Evolutionary conservation across 2,329 filamentous ascomycete species (phyloP).

Genomic region (Lecanicillium sp.): DNA sequence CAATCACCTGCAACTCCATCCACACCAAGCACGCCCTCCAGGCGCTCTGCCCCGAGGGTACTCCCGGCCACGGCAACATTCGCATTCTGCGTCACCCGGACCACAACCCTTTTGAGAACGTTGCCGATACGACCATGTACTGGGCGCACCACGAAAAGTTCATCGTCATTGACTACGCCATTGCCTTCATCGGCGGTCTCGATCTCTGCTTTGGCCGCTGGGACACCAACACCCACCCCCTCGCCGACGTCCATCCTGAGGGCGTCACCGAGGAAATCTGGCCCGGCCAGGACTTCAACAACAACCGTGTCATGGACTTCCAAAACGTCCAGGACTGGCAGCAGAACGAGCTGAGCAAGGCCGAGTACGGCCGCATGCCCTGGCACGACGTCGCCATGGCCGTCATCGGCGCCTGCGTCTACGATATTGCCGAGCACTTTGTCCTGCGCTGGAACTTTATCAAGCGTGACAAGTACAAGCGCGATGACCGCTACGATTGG

Average conservation of each 20-base stretch:
- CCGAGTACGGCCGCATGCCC: slow-evolving; percentile 89
- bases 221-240: slow-evolving; percentile 79
- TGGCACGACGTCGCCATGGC: slow-evolving; percentile 97
- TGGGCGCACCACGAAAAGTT: slow-evolving; percentile 99
- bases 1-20: slow-evolving; percentile 82
- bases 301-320: slow-evolving; percentile 95
- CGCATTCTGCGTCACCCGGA: slow-evolving; percentile 85
- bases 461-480: slow-evolving; percentile 97
- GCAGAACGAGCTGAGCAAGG: slow-evolving; percentile 84
- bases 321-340: slow-evolving; percentile 88
- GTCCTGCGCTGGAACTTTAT: slow-evolving; percentile 93
- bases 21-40: slow-evolving; percentile 87
- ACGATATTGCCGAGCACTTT: slow-evolving; percentile 95
- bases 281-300: slow-evolving; percentile 97
- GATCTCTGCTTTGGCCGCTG: slow-evolving; percentile 95
- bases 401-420: slow-evolving; percentile 79
- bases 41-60: slow-evolving; percentile 72
- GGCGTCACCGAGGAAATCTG: slow-evolving; percentile 79
- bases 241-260: slow-evolving; percentile 82
- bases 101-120: slow-evolving; percentile 91
- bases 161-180: slow-evolving; percentile 83
- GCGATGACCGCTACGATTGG: slow-evolving; percentile 79
- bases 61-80: slow-evolving; percentile 82
- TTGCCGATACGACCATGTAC: slow-evolving; percentile 93
- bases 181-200: slow-evolving; percentile 89